These are phyloP conservation scores for Ophiocordyceps camponoti-rufipedis DNA, from an alignment of 2,329 filamentous ascomycete genomes.

Conservation along the genomic window DNA sequence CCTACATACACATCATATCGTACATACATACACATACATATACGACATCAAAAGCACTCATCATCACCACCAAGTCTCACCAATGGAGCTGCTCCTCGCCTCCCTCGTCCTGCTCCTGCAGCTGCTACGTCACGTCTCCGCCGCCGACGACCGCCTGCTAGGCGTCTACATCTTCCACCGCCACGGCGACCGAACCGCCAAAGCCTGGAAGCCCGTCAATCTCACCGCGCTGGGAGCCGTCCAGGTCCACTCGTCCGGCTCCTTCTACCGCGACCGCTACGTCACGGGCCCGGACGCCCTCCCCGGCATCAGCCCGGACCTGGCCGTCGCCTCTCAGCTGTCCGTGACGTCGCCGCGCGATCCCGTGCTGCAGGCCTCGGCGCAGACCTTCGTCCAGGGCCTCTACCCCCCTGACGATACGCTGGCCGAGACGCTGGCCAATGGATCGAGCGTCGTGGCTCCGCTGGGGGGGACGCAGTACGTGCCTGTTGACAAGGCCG, in stretches of 20 bases:
- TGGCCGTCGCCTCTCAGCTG: conserved; percentile 54
- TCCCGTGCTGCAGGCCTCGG: conserved; percentile 63
- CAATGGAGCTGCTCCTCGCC: conserved; percentile 22
- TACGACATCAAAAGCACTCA: neutral
- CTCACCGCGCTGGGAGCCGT: conserved; percentile 66
- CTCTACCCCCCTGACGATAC: conserved; percentile 65
- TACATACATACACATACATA: neutral
- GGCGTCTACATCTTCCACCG: conserved; percentile 78
- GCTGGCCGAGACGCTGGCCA: conserved; percentile 43
- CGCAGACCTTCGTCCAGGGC: conserved; percentile 64
- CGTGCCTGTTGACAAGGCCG: conserved; percentile 49
- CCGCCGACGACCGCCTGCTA: conserved; percentile 48
- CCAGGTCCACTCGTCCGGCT: conserved; percentile 54
- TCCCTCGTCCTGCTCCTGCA: conserved; percentile 17
- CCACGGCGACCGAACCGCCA: conserved; percentile 76
- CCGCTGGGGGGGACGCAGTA: conserved; percentile 73
- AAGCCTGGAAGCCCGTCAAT: conserved; percentile 49
- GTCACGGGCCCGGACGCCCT: conserved; percentile 42
- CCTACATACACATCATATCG: neutral
- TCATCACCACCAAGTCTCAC: neutral
- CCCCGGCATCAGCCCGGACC: conserved; percentile 42
- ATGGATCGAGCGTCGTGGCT: conserved; percentile 45
- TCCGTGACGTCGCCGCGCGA: conserved; percentile 55
- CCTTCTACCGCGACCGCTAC: conserved; percentile 63
- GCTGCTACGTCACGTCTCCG: conserved; percentile 18